Evolutionary conservation across 163 green algal species (phyloP).

Genomic region (Scenedesmus sp.): DNA sequence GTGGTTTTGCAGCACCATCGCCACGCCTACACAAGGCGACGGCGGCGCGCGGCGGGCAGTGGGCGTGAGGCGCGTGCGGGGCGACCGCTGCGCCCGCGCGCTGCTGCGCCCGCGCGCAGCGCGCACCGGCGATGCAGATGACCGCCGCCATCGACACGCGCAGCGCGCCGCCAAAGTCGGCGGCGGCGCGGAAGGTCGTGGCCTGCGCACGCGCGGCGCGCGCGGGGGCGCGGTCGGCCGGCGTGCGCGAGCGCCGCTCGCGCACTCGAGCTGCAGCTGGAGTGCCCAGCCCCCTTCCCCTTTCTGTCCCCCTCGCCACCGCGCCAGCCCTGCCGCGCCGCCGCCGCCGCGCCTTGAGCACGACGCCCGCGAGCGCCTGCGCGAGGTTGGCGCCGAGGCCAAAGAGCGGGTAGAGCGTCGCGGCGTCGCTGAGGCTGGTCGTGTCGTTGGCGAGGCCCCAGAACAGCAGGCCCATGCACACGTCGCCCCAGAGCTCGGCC

Average conservation of each 20-base stretch:
- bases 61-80: too few relatives aligned
- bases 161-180: too few relatives aligned
- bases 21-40: too few relatives aligned
- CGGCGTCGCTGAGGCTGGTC: conserved; percentile 84
- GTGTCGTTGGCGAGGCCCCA: conserved; percentile 96
- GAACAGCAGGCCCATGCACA: conserved; percentile 91
- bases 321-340: not conserved
- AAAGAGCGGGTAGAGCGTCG: conserved; percentile 94
- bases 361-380: conserved; percentile 81
- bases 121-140: too few relatives aligned
- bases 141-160: too few relatives aligned
- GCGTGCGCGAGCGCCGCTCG: conserved; percentile 15
- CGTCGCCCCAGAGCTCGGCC: conserved; percentile 72
- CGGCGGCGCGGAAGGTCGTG: too few relatives aligned
- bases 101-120: too few relatives aligned
- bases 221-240: too few relatives aligned
- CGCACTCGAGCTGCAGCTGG: not conserved
- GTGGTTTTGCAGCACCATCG: too few relatives aligned
- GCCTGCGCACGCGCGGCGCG: too few relatives aligned
- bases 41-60: too few relatives aligned
- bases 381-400: conserved; percentile 90
- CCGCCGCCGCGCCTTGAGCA: conserved; percentile 51
- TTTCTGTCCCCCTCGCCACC: not conserved
- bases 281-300: not conserved
- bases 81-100: too few relatives aligned